phyloP scores from a whole-genome alignment of 2,329 filamentous ascomycete genomes.

The Exophiala sideris region DNA sequence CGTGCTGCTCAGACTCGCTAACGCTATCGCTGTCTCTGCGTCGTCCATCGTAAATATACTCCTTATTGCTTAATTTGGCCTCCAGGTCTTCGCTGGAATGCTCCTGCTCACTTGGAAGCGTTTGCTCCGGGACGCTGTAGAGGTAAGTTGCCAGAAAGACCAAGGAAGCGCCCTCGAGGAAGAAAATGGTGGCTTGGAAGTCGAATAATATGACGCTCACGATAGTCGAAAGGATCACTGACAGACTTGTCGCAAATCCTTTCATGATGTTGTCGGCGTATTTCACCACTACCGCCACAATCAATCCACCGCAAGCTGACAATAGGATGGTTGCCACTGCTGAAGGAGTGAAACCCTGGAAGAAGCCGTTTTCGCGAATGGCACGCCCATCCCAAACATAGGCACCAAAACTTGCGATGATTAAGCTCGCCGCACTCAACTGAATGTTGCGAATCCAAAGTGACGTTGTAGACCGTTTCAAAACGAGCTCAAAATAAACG shows the following conservation, averaged over 20 bases:
- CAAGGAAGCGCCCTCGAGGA: slow-evolving; percentile 71
- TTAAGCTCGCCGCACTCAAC: slow-evolving; percentile 86
- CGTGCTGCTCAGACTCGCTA: too few species aligned
- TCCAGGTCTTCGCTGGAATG: neutral
- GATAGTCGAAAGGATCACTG: slow-evolving; percentile 79
- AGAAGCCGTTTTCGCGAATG: slow-evolving; percentile 81
- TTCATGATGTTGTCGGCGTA: slow-evolving; percentile 87
- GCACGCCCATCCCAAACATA: slow-evolving; percentile 79
- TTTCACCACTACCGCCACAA: slow-evolving; percentile 75
- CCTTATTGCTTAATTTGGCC: too few species aligned
- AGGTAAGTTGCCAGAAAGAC: slow-evolving; percentile 82
- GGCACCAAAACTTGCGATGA: slow-evolving; percentile 81
- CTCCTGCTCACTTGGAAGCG: neutral
- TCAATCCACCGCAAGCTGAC: slow-evolving; percentile 78
- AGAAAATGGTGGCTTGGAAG: slow-evolving; percentile 61
- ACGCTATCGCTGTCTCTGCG: too few species aligned
- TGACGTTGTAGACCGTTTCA: slow-evolving; percentile 76
- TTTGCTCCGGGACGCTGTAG: slow-evolving; percentile 58
- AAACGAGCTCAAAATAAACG: slow-evolving; percentile 68
- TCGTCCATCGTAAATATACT: too few species aligned
- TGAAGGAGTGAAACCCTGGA: slow-evolving; percentile 86
- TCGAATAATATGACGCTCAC: slow-evolving; percentile 83
- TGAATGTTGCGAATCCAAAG: slow-evolving; percentile 95
- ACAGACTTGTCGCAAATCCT: slow-evolving; percentile 89
- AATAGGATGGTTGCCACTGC: slow-evolving; percentile 82